A percentile compares a stretch with the other conserved stretches of the same genome.
Evolutionary conservation across 129 eudicot genomes (phyloP).

Genomic region (Smallanthus sonchifolius): DNA sequence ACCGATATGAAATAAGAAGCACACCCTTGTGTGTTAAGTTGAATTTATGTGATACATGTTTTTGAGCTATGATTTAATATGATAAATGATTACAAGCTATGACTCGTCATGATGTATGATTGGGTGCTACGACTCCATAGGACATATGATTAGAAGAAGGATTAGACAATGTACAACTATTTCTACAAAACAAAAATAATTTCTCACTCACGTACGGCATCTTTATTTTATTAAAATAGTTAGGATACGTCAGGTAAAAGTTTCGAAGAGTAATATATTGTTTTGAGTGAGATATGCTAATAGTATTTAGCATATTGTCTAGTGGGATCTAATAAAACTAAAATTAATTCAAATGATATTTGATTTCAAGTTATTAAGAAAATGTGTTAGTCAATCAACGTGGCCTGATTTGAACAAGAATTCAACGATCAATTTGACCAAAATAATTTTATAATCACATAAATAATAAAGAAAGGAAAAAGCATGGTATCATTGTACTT

Average conservation of each 20-base stretch:
- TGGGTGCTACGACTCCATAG: too few species aligned
- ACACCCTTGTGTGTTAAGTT: too few species aligned
- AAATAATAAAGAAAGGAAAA: slow-evolving; percentile 11
- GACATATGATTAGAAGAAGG: too few species aligned
- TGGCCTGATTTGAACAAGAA: neutral
- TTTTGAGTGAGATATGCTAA: neutral
- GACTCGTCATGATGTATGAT: too few species aligned
- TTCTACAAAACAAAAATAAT: too few species aligned
- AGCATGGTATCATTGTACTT: slow-evolving; percentile 32
- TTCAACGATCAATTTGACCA: slow-evolving; percentile 20
- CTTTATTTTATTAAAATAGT: neutral
- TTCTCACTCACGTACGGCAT: too few species aligned
- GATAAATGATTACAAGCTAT: too few species aligned
- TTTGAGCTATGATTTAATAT: too few species aligned
- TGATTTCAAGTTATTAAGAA: neutral
- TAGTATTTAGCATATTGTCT: neutral
- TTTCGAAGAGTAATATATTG: neutral
- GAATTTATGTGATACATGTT: too few species aligned
- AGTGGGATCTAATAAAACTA: neutral
- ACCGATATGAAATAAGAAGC: too few species aligned
- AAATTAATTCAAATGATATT: neutral
- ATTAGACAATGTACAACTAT: too few species aligned
- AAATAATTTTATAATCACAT: neutral
- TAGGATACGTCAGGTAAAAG: neutral
- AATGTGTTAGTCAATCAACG: neutral